Evolutionary conservation across 2,329 filamentous ascomycete genomes (phyloP).

Genomic region (Penicillium sp.): DNA sequence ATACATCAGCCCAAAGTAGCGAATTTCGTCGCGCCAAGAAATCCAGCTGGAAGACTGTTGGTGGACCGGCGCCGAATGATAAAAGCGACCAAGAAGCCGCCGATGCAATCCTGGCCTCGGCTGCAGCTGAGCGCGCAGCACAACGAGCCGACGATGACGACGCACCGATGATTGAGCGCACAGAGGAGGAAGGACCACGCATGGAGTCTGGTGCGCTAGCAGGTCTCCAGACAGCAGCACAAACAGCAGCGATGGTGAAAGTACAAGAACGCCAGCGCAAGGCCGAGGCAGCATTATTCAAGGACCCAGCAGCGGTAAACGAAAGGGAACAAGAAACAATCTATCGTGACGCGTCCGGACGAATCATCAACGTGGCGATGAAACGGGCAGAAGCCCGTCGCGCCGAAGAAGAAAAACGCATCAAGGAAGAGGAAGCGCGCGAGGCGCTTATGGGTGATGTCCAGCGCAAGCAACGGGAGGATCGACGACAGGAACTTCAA

Average conservation of each 20-base stretch:
- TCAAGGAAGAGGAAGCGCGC: slow-evolving; percentile 64
- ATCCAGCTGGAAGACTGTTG: slow-evolving; percentile 76
- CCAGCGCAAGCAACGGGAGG: slow-evolving; percentile 68
- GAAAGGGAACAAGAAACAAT: slow-evolving; percentile 73
- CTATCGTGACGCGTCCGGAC: slow-evolving; percentile 90
- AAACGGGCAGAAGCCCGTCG: slow-evolving; percentile 82
- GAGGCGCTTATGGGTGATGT: slow-evolving; percentile 81
- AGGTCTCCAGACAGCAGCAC: slow-evolving; percentile 79
- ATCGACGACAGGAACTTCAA: slow-evolving; percentile 66
- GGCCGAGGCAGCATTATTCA: slow-evolving; percentile 43
- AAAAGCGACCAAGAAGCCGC: slow-evolving; percentile 61
- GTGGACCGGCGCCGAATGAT: slow-evolving; percentile 34
- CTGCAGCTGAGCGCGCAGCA: slow-evolving; percentile 66
- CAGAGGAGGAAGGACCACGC: slow-evolving; percentile 48
- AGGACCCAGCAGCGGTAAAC: slow-evolving; percentile 41
- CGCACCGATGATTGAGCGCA: slow-evolving; percentile 43
- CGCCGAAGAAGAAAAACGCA: slow-evolving; percentile 70
- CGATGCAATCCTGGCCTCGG: slow-evolving; percentile 74
- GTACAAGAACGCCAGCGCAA: slow-evolving; percentile 60
- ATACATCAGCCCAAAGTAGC: slow-evolving; percentile 29
- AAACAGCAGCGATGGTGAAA: slow-evolving; percentile 71
- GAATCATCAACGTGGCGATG: slow-evolving; percentile 92
- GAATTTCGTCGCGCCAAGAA: slow-evolving; percentile 74
- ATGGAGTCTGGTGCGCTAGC: slow-evolving; percentile 90
- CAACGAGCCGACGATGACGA: slow-evolving; percentile 52